Evolutionary conservation across 345 rosid genomes (phyloP).

Genomic region (Camelina hispida): DNA sequence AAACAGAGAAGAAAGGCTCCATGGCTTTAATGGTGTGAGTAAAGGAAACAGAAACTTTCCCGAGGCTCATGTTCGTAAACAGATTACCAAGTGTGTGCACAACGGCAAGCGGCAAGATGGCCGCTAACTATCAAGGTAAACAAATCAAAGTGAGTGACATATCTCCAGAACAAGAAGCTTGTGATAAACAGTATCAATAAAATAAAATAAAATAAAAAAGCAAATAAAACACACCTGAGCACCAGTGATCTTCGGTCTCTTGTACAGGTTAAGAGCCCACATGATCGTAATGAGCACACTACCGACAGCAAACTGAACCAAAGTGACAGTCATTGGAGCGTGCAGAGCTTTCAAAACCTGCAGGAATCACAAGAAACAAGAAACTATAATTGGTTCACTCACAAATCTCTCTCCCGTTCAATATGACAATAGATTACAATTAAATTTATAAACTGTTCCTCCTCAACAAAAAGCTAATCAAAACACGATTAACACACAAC

Average conservation of each 20-base stretch:
- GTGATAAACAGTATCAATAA: background rate
- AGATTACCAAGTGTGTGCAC: slow-evolving; percentile 91
- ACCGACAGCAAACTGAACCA: slow-evolving; percentile 83
- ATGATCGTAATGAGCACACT: slow-evolving; percentile 65
- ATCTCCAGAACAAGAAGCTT: slow-evolving; percentile 12
- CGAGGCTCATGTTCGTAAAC: slow-evolving; percentile 97
- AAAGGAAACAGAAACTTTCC: slow-evolving; percentile 98
- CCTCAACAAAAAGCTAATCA: too few species aligned
- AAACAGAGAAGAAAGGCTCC: slow-evolving; percentile 99
- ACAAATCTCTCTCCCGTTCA: background rate
- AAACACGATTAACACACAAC: too few species aligned
- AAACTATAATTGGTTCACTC: background rate
- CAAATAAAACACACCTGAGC: slow-evolving; percentile 54
- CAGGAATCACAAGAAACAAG: slow-evolving; percentile 16
- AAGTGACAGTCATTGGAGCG: slow-evolving; percentile 72
- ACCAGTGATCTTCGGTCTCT: slow-evolving; percentile 73
- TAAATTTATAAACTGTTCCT: too few species aligned
- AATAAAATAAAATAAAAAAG: background rate
- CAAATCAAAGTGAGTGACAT: slow-evolving; percentile 27
- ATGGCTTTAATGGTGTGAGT: slow-evolving; percentile 98
- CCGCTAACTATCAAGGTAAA: slow-evolving; percentile 64
- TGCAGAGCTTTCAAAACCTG: slow-evolving; percentile 92
- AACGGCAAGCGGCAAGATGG: slow-evolving; percentile 83
- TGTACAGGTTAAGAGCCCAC: slow-evolving; percentile 87
- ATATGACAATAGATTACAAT: too few species aligned